A percentile compares a stretch with the other conserved stretches of the same genome.
These are phyloP conservation scores for Saksenaea oblongispora DNA, from an alignment of 371 early-diverging fungal species.

Conservation along the genomic window DNA sequence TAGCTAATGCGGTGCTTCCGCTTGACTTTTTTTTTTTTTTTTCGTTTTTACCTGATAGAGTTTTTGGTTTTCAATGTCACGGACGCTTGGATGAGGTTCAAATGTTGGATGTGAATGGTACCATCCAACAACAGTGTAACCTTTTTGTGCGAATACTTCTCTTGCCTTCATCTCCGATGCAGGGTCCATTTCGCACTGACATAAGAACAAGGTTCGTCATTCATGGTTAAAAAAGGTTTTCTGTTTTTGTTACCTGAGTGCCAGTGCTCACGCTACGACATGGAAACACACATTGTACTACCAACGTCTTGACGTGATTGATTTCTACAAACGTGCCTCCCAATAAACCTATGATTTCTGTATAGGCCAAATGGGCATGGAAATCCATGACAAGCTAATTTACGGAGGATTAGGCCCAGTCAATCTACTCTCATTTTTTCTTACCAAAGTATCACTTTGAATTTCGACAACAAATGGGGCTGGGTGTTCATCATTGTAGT, in stretches of 20 bases:
- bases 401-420: not conserved
- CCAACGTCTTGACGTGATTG: constrained; percentile 42
- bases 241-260: constrained; percentile 52
- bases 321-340: constrained; percentile 69
- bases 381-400: constrained; percentile 82
- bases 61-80: constrained; percentile 84
- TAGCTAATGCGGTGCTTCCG: not conserved
- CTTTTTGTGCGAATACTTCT: constrained; percentile 67
- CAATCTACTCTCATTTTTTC: too few species aligned
- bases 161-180: constrained; percentile 76
- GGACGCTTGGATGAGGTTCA: constrained; percentile 78
- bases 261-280: constrained; percentile 72
- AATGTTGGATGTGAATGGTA: constrained; percentile 91
- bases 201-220: not conserved
- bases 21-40: not conserved
- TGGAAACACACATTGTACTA: constrained; percentile 58
- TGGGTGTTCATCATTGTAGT: constrained; percentile 50
- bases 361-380: constrained; percentile 80
- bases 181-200: constrained; percentile 63
- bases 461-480: constrained; percentile 69
- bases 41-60: constrained; percentile 63
- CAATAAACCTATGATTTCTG: constrained; percentile 86
- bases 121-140: constrained; percentile 85
- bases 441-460: constrained; percentile 63
- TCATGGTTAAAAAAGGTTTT: not conserved